Evolutionary conservation across 495 filamentous ascomycete genomes (phyloP).

Genomic region (Haplographium delicatum): DNA sequence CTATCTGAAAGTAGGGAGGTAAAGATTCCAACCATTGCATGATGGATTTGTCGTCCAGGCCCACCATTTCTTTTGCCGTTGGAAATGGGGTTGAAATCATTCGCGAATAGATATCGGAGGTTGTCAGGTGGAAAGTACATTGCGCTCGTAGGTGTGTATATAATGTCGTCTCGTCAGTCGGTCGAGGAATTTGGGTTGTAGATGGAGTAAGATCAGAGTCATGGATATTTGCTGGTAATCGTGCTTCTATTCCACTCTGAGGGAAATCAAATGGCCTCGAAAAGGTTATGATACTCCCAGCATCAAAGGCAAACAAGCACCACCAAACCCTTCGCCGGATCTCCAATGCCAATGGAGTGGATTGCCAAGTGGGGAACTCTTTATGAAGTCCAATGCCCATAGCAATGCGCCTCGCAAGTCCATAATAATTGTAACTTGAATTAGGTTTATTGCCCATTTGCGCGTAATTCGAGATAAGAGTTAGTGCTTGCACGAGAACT

Average conservation of each 20-base stretch:
- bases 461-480: conserved; percentile 48
- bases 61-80: conserved; percentile 41
- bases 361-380: conserved; percentile 50
- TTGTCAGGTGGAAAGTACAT: conserved; percentile 43
- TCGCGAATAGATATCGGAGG: conserved; percentile 45
- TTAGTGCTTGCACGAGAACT: conserved; percentile 44
- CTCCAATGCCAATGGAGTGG: conserved; percentile 39
- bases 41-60: conserved; percentile 37
- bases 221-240: conserved; percentile 44
- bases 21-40: conserved; percentile 42
- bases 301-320: conserved; percentile 26
- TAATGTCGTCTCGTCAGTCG: conserved; percentile 41
- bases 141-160: conserved; percentile 47
- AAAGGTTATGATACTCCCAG: conserved; percentile 29
- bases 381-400: conserved; percentile 52
- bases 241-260: conserved; percentile 36
- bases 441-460: conserved; percentile 53
- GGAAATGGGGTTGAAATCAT: conserved; percentile 46
- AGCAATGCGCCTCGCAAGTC: conserved; percentile 46
- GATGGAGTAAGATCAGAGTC: conserved; percentile 28
- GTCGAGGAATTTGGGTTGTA: conserved; percentile 32
- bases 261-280: conserved; percentile 38
- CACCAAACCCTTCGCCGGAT: conserved; percentile 29
- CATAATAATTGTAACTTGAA: conserved; percentile 49
- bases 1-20: conserved; percentile 41